Evolutionary conservation across 257 asterid species (phyloP).

Genomic region (Nicotiana attenuata): DNA sequence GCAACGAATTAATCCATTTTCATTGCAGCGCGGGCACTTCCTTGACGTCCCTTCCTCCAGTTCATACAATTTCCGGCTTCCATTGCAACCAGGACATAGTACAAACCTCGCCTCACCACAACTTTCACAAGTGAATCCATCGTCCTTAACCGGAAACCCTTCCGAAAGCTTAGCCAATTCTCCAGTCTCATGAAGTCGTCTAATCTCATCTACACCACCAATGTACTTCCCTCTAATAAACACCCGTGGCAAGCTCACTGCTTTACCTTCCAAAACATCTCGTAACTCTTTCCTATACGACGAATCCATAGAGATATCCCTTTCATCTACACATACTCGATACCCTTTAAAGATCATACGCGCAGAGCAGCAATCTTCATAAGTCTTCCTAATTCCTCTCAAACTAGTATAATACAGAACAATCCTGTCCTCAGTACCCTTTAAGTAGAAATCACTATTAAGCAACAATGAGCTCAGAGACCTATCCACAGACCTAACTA

Average conservation of each 20-base stretch:
- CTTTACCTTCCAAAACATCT: conserved; percentile 48
- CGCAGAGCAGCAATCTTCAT: conserved; percentile 69
- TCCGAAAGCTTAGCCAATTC: conserved; percentile 56
- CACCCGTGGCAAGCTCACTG: conserved; percentile 62
- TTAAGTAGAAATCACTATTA: conserved; percentile 11
- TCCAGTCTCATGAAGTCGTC: conserved; percentile 68
- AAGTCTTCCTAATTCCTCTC: conserved; percentile 85
- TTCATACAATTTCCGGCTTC: conserved; percentile 68
- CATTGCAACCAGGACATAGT: conserved; percentile 74
- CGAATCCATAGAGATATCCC: conserved; percentile 86
- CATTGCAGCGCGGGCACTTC: conserved; percentile 69
- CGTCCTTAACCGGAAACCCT: conserved; percentile 43
- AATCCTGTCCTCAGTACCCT: conserved; percentile 17
- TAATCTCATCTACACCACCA: conserved; percentile 81
- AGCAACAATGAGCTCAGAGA: conserved; percentile 8
- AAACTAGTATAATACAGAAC: conserved; percentile 72
- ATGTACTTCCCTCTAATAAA: conserved; percentile 60
- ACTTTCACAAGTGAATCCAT: conserved; percentile 50
- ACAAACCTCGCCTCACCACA: conserved; percentile 93
- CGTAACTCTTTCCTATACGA: conserved; percentile 69
- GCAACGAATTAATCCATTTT: conserved; percentile 85
- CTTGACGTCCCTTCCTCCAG: conserved; percentile 48
- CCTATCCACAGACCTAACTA: neutral
- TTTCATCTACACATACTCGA: conserved; percentile 71
- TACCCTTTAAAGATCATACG: conserved; percentile 63